phyloP scores from a whole-genome alignment of 2,329 filamentous ascomycete species.

The Knoxdaviesia proteae region DNA sequence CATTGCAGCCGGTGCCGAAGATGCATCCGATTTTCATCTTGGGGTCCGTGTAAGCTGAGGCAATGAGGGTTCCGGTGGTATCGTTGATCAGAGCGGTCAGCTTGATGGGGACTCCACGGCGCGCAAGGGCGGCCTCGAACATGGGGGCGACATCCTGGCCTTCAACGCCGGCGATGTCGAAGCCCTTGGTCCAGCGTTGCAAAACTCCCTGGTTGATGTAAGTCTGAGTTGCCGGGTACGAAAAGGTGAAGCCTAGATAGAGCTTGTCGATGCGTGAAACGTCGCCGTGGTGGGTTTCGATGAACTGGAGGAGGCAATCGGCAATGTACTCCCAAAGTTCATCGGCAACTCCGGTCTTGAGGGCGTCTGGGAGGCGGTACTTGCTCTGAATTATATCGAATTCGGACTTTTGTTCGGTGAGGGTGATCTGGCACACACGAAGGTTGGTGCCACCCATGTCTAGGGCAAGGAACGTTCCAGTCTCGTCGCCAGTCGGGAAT shows the following conservation, averaged over 20 bases:
- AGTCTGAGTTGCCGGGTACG: constrained; percentile 80
- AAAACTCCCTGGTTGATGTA: constrained; percentile 84
- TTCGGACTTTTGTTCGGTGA: constrained; percentile 72
- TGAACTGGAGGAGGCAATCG: constrained; percentile 77
- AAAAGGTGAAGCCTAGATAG: constrained; percentile 87
- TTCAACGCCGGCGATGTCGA: constrained; percentile 83
- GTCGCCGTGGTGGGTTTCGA: constrained; percentile 64
- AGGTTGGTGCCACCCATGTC: constrained; percentile 96
- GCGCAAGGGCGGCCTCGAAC: constrained; percentile 57
- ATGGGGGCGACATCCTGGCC: constrained; percentile 77
- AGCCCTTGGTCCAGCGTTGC: constrained; percentile 94
- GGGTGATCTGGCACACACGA: constrained; percentile 77
- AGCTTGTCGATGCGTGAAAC: constrained; percentile 39
- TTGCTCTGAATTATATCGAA: constrained; percentile 94
- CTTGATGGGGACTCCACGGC: constrained; percentile 63
- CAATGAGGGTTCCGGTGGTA: constrained; percentile 90
- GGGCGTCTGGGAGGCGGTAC: constrained; percentile 81
- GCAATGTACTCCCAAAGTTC: constrained; percentile 92
- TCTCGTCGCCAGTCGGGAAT: constrained; percentile 71
- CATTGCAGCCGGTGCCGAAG: constrained; percentile 95
- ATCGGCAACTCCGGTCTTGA: constrained; percentile 67
- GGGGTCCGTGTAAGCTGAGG: constrained; percentile 87
- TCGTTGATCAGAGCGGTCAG: constrained; percentile 90
- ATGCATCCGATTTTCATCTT: constrained; percentile 93
- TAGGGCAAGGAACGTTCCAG: constrained; percentile 69